These are phyloP conservation scores for Arxiozyma slooffiae DNA, from an alignment of 1,139 yeast genomes.

Conservation along the genomic window DNA sequence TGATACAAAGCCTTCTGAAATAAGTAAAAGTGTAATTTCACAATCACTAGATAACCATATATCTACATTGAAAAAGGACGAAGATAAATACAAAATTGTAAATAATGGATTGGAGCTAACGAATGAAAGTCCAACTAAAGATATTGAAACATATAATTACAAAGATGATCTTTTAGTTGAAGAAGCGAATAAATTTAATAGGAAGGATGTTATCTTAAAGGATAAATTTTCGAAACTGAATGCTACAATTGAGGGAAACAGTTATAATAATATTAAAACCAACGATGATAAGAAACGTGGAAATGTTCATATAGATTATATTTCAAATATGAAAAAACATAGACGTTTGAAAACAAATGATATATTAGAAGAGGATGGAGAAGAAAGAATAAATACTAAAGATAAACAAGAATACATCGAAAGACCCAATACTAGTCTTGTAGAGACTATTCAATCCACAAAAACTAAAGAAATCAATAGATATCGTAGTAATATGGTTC, in stretches of 20 bases:
- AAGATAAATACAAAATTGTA: no score
- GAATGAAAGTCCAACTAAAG: background rate
- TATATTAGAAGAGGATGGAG: background rate
- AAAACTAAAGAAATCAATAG: constrained; percentile 28
- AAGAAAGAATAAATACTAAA: background rate
- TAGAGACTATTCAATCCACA: constrained; percentile 28
- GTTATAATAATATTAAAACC: no score
- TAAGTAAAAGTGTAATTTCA: background rate
- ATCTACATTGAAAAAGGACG: background rate
- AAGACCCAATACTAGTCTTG: constrained; percentile 9
- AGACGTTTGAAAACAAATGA: background rate
- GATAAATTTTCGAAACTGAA: background rate
- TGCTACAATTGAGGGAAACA: background rate
- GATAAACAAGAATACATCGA: background rate
- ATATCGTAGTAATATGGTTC: constrained; percentile 17
- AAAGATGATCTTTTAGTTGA: no score
- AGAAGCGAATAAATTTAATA: background rate
- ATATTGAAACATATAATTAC: background rate
- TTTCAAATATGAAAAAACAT: background rate
- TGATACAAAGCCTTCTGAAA: background rate
- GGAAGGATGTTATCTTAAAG: background rate
- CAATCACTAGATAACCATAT: background rate
- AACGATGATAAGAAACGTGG: no score
- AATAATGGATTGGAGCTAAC: background rate
- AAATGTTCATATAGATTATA: no score